These are phyloP conservation scores for Fusarium odoratissimum DNA, from an alignment of 2,329 filamentous ascomycete genomes.

Conservation along the genomic window DNA sequence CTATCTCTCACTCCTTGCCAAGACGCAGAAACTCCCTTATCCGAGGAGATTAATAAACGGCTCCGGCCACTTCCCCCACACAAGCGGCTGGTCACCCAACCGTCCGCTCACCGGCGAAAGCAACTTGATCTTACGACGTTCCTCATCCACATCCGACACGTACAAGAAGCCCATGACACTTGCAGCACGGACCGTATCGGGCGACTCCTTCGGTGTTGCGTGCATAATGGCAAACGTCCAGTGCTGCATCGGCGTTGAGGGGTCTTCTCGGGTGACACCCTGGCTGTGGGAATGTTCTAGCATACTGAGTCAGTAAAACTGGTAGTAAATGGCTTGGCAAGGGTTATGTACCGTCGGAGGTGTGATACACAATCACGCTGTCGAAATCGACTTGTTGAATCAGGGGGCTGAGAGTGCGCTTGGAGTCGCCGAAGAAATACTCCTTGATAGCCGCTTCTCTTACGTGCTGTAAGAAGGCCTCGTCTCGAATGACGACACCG, in stretches of 20 bases:
- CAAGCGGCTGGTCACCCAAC: slow-evolving; percentile 80
- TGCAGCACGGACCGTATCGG: slow-evolving; percentile 80
- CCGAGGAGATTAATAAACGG: slow-evolving; percentile 81
- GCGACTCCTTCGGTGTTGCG: slow-evolving; percentile 74
- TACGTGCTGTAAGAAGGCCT: slow-evolving; percentile 76
- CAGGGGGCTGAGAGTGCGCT: slow-evolving; percentile 83
- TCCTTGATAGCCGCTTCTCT: slow-evolving; percentile 84
- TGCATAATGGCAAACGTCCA: slow-evolving; percentile 88
- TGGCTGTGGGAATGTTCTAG: slow-evolving; percentile 48
- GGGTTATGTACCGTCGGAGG: slow-evolving; percentile 66
- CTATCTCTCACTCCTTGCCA: neutral
- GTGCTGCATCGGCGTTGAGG: slow-evolving; percentile 78
- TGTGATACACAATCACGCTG: slow-evolving; percentile 77
- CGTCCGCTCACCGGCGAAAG: slow-evolving; percentile 86
- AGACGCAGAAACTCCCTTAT: slow-evolving; percentile 30
- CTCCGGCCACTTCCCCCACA: slow-evolving; percentile 90
- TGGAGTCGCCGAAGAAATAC: slow-evolving; percentile 91
- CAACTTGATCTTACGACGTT: slow-evolving; percentile 82
- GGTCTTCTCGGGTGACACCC: slow-evolving; percentile 72
- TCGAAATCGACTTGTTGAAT: slow-evolving; percentile 86
- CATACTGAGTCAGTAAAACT: slow-evolving; percentile 21
- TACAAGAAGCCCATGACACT: slow-evolving; percentile 94
- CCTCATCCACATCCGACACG: slow-evolving; percentile 89
- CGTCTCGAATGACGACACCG: slow-evolving; percentile 82
- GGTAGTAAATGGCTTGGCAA: neutral